Evolutionary conservation across 176 grass and related monocot species (phyloP).

Genomic region (Pontederia crassipes): DNA sequence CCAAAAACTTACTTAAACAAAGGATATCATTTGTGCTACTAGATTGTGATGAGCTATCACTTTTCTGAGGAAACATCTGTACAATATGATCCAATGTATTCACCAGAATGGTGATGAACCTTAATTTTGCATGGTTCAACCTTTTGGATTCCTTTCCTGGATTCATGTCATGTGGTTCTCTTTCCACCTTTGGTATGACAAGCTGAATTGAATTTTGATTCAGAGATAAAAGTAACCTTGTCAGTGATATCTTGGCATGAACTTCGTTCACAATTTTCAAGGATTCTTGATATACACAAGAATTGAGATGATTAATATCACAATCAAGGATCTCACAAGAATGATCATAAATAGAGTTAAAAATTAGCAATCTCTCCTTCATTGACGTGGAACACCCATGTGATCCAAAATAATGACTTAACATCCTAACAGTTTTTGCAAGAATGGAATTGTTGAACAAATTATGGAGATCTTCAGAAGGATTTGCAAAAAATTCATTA

Average conservation of each 20-base stretch:
- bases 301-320: conserved; percentile 31
- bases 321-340: conserved; percentile 55
- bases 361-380: conserved; percentile 55
- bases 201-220: conserved; percentile 17
- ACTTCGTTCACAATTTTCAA: conserved; percentile 53
- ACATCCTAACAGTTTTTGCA: conserved; percentile 67
- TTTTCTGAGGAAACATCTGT: conserved; percentile 33
- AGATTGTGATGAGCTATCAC: background rate
- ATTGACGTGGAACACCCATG: conserved; percentile 28
- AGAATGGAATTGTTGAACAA: conserved; percentile 61
- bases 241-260: conserved; percentile 62
- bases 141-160: conserved; percentile 49
- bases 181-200: background rate
- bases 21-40: conserved; percentile 13
- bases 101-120: conserved; percentile 59
- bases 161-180: conserved; percentile 23
- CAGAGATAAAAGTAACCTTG: conserved; percentile 65
- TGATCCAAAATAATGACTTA: conserved; percentile 31
- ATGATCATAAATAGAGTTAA: conserved; percentile 52
- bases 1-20: conserved; percentile 31
- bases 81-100: conserved; percentile 52
- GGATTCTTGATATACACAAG: conserved; percentile 30
- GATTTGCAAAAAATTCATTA: conserved; percentile 29
- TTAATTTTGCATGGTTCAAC: conserved; percentile 49
- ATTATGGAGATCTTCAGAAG: conserved; percentile 44